Evolutionary conservation across 2,329 filamentous ascomycete genomes (phyloP), one percentile per base, ranked within the genome.

Genomic region (Fusarium sp.): DNA sequence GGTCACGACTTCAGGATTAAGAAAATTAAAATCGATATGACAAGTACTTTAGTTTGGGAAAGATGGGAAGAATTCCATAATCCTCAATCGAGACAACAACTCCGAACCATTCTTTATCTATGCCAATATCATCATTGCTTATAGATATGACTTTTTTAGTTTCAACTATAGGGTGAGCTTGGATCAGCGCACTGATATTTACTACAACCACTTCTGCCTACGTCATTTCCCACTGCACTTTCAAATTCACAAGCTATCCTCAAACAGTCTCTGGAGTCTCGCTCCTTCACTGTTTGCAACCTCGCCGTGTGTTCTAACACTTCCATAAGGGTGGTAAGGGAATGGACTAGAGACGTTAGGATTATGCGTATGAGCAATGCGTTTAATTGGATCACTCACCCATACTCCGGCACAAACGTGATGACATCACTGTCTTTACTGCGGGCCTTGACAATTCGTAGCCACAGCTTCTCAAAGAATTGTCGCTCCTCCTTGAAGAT

Each of bases 351-450:
- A 7, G 2, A 5, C 8, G 7, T 46, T 11, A 46, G 15, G 3
- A 2, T 6, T 10, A 10, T 7, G 6, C 6, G 3, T 9, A 19
- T 0, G 6, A 8, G 6, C 7, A 5, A 6, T 2, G 3, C 0
- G 8, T 15, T 6, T 6, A 20, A 19, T 19, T 5, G 8, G 8
- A 15, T 0, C 1, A n/a, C 53, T 24, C 22, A 56, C 54, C 54
- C 48, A 19, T 57, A 44, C 4, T 57, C 54, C 0, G 54, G 54
- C 0, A 55, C 49, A 22, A 57, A 57, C 0, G 54, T 57, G 1
- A 43, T 37, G 0, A 24, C 10, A 11, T 30, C 37, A 1, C 49
- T 55, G 14, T 57, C 54, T 4, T 26, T 15, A 7, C 46, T 49
- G 7, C 32, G 32, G 10, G 46, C 46, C 17, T 49, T 33, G 7